phyloP scores from a whole-genome alignment of 2,329 filamentous ascomycete species.

The Diplodia scrobiculata region DNA sequence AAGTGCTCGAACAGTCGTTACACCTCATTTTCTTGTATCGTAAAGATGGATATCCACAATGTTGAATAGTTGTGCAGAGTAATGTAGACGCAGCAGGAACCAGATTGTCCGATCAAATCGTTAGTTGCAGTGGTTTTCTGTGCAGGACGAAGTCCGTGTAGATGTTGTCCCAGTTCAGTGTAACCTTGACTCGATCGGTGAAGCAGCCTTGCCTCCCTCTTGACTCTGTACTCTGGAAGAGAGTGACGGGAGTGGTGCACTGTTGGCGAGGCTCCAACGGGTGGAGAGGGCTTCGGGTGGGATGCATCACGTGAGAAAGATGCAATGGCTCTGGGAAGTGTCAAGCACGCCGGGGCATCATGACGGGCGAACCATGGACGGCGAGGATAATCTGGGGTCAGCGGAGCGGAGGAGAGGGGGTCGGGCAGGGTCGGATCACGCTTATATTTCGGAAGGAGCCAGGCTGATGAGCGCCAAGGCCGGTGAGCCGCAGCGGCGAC shows the following conservation, averaged over 20 bases:
- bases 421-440: constrained; percentile 3
- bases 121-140: too few species aligned
- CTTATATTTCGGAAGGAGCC: constrained; percentile 15
- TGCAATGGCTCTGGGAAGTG: neutral
- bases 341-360: neutral
- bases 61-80: neutral
- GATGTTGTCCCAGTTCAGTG: too few species aligned
- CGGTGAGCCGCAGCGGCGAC: constrained; percentile 20
- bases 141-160: too few species aligned
- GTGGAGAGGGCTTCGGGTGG: neutral
- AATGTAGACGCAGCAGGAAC: neutral
- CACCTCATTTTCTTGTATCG: constrained; percentile 1
- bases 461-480: constrained; percentile 7
- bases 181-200: too few species aligned
- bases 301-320: constrained; percentile 3
- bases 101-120: too few species aligned
- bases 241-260: neutral
- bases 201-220: too few species aligned
- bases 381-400: constrained; percentile 4
- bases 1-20: neutral
- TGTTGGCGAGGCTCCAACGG: neutral
- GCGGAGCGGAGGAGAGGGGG: neutral
- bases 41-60: constrained; percentile 1
- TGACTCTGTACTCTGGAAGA: neutral
- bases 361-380: constrained; percentile 6